Evolutionary conservation across 306 rosid genomes (phyloP), one percentile per base, ranked within the genome.

Genomic region (Lotus japonicus): DNA sequence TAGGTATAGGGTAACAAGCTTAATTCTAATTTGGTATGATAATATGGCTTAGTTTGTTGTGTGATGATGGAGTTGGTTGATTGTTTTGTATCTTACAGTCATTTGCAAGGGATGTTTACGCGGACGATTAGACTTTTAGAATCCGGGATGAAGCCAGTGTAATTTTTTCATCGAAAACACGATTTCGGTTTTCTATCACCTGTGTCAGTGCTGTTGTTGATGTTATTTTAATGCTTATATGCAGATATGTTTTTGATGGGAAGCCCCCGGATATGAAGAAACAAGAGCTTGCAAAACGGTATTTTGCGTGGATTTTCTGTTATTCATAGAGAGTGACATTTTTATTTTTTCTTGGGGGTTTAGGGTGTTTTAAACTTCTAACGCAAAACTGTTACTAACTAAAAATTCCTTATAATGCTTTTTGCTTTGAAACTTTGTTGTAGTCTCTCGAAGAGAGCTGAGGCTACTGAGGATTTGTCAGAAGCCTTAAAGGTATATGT

Each of bases 271-370:
- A 90, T 11, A 58, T 94, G 90, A 94, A 94, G 81, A 90, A 78
- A 52, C 90, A 90, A 84, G 97, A 94, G 85, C 88, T 94, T 73
- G 95, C 91, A 23, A 94, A 94, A 77, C 97, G 98, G 98, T 90
- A 86, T 51, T 36, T 41, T 73, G 12, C 9, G 64, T 58, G 38
- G 45, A 35, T 16, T 44, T 51, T 66, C 7, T 43, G 57, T 68
- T 55, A 36, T 62, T 77, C 56, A 17, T 17, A 0, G 38, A 19
- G 36, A 17, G 8, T 70, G n/a, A 11, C 64, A 41, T 0, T 15
- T 13, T 72, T 59, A n/a, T n/a, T 52, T 21, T 18, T 13, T 1
- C 9, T 16, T 1, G 23, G 19, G 12, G 33, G 35, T 6, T 31
- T 31, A 11, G 28, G 15, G 23, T 31, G 7, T 31, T 31, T 31